Evolutionary conservation across 2,329 filamentous ascomycete species (phyloP), one percentile per base, ranked within the genome.

Genomic region (Pleurostoma richardsiae): DNA sequence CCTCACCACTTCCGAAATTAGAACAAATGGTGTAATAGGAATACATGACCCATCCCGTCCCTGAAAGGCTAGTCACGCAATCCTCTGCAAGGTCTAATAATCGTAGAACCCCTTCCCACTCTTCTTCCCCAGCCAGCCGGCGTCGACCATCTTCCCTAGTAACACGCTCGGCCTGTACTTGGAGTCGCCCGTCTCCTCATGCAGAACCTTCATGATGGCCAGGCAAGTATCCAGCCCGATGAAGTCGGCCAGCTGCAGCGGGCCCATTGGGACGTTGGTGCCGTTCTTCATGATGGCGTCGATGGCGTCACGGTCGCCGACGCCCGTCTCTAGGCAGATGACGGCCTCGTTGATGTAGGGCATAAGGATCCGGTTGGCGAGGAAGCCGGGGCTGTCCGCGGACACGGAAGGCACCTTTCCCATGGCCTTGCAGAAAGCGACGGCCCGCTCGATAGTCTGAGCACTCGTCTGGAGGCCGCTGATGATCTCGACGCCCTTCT

Each of bases 231-330:
- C 94, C 40, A 99, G 76, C 6, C 94, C 94, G 59, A 99, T 97
- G 61, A 99, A 99, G 67, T 99, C 94, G 3, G 94, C 94, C 58
- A 99, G 71, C 59, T 90, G 85, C 54, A 99, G 74, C 7, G 94
- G 94, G 0, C 94, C 94, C 94, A 99, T 99, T 28, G 94, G 94
- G 39, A 99, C 94, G 62, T 96, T 96, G 27, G 94, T 99, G 41
- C 94, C 94, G 58, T 96, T 96, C 80, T 96, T 97, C 94, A 99
- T 99, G 59, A 99, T 99, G 54, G 80, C 85, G 63, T 99, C 94
- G 55, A 99, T 99, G 53, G 92, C 88, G 61, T 97, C 91, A 56
- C 88, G 86, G 53, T 82, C 79, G 19, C 94, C 94, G 1, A 99
- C 83, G 3, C 89, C 88, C 0, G 94, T 96, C 71, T 99, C 94